A percentile compares a stretch with the other conserved stretches of the same genome.
These are phyloP conservation scores for Pseudocohnilembus persalinus DNA, from an alignment of 169 alveolate genomes.

Conservation along the genomic window DNA sequence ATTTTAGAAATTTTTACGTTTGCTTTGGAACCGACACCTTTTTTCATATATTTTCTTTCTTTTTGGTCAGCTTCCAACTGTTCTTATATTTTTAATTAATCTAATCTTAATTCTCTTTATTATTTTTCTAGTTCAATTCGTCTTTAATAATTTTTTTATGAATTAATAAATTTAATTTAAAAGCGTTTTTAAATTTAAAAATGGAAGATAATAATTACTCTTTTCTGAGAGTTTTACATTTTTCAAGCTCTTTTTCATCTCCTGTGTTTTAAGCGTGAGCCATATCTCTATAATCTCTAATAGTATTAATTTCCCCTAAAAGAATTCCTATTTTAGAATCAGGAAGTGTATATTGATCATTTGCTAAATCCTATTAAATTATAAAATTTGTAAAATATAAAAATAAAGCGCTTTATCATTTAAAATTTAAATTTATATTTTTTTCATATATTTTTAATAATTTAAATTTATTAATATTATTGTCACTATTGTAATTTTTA, in stretches of 20 bases:
- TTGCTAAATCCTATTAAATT: not conserved
- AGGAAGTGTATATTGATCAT: not conserved
- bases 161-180: no score
- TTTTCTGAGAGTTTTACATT: not conserved
- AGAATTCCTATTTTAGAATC: not conserved
- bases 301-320: not conserved
- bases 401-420: no score
- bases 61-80: not conserved
- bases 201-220: not conserved
- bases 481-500: no score
- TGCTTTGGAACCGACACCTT: not conserved
- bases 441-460: no score
- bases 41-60: not conserved
- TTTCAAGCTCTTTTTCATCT: not conserved
- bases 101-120: not conserved
- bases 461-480: no score
- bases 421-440: no score
- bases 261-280: not conserved
- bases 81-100: not conserved
- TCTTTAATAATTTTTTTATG: not conserved
- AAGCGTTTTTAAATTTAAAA: no score
- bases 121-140: not conserved
- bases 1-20: not conserved
- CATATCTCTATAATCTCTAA: not conserved
- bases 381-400: no score